These are phyloP conservation scores for Tuber aestivum DNA, from an alignment of 495 filamentous ascomycete species.

Conservation along the genomic window DNA sequence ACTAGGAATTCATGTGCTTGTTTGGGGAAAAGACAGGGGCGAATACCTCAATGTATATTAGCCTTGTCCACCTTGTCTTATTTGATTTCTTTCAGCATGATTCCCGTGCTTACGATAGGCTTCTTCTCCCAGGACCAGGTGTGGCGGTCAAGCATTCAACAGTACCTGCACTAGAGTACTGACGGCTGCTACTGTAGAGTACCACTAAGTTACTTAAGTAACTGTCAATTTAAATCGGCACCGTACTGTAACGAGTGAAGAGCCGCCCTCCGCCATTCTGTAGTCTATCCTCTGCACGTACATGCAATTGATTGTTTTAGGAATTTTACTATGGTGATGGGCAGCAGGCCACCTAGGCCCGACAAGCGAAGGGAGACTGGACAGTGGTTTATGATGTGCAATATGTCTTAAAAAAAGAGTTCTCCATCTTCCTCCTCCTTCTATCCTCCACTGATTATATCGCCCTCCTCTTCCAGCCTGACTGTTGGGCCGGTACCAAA, in stretches of 20 bases:
- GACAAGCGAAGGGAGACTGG: background rate
- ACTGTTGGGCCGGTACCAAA: background rate
- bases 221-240: background rate
- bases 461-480: background rate
- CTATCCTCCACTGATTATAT: background rate
- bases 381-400: background rate
- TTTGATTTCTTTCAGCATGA: background rate
- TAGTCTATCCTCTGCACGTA: background rate
- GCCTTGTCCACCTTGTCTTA: constrained; percentile 9
- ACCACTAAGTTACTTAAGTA: background rate
- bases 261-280: background rate
- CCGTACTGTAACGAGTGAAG: background rate
- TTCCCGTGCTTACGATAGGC: background rate
- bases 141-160: background rate
- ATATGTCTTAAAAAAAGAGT: background rate
- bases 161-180: background rate
- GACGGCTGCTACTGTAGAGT: background rate
- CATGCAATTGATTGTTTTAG: constrained; percentile 2
- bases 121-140: background rate
- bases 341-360: background rate
- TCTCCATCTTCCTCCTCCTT: background rate
- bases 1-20: background rate
- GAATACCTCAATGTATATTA: constrained; percentile 31
- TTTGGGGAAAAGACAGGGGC: background rate
- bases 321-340: background rate